A percentile compares a stretch with the other conserved stretches of the same genome.
Evolutionary conservation across 23 red algal genomes (phyloP).

Genomic region (Gracilariopsis chorda): DNA sequence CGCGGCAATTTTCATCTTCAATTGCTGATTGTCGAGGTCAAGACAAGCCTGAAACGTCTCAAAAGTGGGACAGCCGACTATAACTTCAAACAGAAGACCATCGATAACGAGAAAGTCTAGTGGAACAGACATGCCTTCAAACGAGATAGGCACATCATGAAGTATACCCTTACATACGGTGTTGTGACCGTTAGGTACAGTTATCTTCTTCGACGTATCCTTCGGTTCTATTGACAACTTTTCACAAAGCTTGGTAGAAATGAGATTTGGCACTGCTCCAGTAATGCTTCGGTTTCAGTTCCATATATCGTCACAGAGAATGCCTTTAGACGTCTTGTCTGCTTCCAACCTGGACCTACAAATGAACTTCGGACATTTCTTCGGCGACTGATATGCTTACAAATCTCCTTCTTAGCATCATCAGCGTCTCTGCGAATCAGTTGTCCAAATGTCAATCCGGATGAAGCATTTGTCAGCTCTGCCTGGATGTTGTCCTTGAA

Average conservation of each 20-base stretch:
- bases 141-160: neutral
- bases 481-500: too few species aligned
- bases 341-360: neutral
- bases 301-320: neutral
- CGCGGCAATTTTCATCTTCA: neutral
- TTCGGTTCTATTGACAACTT: neutral
- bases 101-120: neutral
- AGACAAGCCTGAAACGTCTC: neutral
- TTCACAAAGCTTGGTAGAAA: neutral
- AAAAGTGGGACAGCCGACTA: neutral
- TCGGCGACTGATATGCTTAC: neutral
- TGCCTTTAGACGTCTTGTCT: conserved; percentile 6
- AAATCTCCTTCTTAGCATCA: neutral
- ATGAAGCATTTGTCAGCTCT: too few species aligned
- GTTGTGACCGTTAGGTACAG: neutral
- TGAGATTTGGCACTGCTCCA: neutral
- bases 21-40: neutral
- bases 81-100: neutral
- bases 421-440: neutral
- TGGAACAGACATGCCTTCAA: neutral
- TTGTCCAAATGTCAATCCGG: too few species aligned
- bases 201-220: neutral
- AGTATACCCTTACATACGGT: neutral
- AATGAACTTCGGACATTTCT: neutral
- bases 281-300: neutral